A percentile compares a stretch with the other conserved stretches of the same genome.
These are phyloP conservation scores for Lactarius quietus DNA, from an alignment of 768 basidiomycete species.

Conservation along the genomic window DNA sequence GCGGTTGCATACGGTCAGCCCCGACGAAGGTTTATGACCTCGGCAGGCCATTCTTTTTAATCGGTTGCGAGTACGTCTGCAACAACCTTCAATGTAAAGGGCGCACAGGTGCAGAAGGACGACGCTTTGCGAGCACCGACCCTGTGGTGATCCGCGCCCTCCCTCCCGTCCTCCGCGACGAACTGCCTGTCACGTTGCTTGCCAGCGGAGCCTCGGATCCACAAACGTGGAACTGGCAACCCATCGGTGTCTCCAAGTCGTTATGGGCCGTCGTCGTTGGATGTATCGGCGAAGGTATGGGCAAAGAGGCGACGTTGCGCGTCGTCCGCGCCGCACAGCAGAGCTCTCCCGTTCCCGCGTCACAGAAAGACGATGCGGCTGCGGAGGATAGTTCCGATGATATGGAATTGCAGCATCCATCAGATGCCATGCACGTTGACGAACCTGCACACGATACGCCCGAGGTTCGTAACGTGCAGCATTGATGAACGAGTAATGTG, in stretches of 20 bases:
- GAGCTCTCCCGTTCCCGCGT: conserved; percentile 36
- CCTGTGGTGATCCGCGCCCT: conserved; percentile 66
- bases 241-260: conserved; percentile 63
- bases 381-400: conserved; percentile 29
- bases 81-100: conserved; percentile 47
- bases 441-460: conserved; percentile 18
- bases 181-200: conserved; percentile 65
- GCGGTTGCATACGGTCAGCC: conserved; percentile 68
- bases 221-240: conserved; percentile 75
- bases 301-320: conserved; percentile 57
- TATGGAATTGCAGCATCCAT: conserved; percentile 18
- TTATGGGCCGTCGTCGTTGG: conserved; percentile 74
- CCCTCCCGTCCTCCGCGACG: conserved; percentile 63
- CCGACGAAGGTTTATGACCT: conserved; percentile 80
- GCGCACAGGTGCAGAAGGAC: conserved; percentile 46
- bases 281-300: conserved; percentile 52
- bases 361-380: conserved; percentile 9
- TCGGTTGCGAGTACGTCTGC: conserved; percentile 80
- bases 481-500: not conserved
- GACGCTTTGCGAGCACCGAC: conserved; percentile 70
- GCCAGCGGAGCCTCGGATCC: conserved; percentile 44
- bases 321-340: conserved; percentile 57
- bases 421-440: conserved; percentile 24
- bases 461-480: conserved; percentile 11
- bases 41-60: conserved; percentile 75